phyloP scores from a whole-genome alignment of 2,329 filamentous ascomycete species.

The Aspergillus latus region DNA sequence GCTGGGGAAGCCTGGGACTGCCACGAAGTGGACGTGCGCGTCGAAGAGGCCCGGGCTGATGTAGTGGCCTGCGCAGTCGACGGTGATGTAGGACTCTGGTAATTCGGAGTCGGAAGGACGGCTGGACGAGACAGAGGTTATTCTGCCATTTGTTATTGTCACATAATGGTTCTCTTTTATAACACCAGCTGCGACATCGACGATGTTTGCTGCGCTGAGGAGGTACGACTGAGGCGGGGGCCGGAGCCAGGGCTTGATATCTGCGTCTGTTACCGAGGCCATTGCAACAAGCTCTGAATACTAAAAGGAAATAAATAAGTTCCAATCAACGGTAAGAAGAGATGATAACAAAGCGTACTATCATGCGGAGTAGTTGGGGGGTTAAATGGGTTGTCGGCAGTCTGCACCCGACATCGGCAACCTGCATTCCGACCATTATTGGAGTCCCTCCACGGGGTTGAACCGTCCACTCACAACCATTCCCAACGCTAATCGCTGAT shows the following conservation, averaged over 20 bases:
- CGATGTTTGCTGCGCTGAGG: slow-evolving; percentile 25
- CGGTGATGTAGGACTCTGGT: not conserved
- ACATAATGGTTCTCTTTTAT: slow-evolving; percentile 13
- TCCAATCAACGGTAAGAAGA: not conserved
- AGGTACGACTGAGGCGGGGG: slow-evolving; percentile 16
- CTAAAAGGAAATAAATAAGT: not conserved
- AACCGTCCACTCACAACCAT: not conserved
- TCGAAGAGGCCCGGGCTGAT: slow-evolving; percentile 29
- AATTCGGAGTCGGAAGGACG: not conserved
- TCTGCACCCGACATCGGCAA: not conserved
- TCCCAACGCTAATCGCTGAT: not conserved
- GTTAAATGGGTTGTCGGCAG: not conserved
- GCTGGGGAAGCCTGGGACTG: slow-evolving; percentile 25
- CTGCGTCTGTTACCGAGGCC: not conserved
- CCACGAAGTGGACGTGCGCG: slow-evolving; percentile 29
- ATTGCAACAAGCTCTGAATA: not conserved
- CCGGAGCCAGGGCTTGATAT: slow-evolving; percentile 25
- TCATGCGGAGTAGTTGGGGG: slow-evolving; percentile 15
- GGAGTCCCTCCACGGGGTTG: not conserved
- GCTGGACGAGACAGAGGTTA: slow-evolving; percentile 14
- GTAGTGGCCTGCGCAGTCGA: slow-evolving; percentile 24
- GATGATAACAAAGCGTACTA: not conserved
- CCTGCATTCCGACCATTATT: not conserved
- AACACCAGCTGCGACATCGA: slow-evolving; percentile 24
- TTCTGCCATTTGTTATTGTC: slow-evolving; percentile 20